phyloP scores from a whole-genome alignment of 441 rosid species.

The Erodium trifolium region DNA sequence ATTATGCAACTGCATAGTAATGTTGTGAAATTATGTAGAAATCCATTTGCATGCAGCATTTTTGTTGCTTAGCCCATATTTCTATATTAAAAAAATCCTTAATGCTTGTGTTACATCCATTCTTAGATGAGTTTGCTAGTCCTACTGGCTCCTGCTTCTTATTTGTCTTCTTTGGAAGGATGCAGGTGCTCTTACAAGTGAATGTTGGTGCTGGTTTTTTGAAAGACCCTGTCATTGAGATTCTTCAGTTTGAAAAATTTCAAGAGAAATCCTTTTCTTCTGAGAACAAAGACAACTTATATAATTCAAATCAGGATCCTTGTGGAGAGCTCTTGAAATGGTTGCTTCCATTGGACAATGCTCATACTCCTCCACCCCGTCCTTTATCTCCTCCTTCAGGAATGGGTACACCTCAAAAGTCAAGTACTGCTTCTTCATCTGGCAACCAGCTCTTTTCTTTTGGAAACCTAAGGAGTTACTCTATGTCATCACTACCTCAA shows the following conservation, averaged over 20 bases:
- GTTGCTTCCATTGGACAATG: slow-evolving; percentile 92
- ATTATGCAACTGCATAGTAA: not conserved
- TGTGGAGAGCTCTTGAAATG: slow-evolving; percentile 80
- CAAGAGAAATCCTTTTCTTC: slow-evolving; percentile 31
- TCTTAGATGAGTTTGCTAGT: slow-evolving; percentile 9
- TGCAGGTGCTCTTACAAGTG: slow-evolving; percentile 92
- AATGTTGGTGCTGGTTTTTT: slow-evolving; percentile 62
- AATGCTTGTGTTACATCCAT: not conserved
- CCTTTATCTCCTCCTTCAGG: slow-evolving; percentile 44
- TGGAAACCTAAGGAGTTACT: slow-evolving; percentile 86
- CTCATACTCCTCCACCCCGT: slow-evolving; percentile 49
- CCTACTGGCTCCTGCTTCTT: slow-evolving; percentile 38
- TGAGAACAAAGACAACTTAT: slow-evolving; percentile 30
- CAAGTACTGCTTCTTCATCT: not conserved
- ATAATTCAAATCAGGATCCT: slow-evolving; percentile 44
- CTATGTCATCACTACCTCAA: slow-evolving; percentile 95
- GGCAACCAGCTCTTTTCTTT: slow-evolving; percentile 86
- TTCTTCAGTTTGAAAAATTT: slow-evolving; percentile 90
- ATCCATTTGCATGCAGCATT: no score
- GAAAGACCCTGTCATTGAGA: slow-evolving; percentile 80
- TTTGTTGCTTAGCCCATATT: not conserved
- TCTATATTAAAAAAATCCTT: not conserved
- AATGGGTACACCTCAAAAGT: not conserved
- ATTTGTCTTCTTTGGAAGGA: slow-evolving; percentile 68
- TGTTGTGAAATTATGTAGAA: no score